Base-by-base conservation (phyloP, 2,329 filamentous ascomycete species). In the Botrytis hyacinthi region DNA sequence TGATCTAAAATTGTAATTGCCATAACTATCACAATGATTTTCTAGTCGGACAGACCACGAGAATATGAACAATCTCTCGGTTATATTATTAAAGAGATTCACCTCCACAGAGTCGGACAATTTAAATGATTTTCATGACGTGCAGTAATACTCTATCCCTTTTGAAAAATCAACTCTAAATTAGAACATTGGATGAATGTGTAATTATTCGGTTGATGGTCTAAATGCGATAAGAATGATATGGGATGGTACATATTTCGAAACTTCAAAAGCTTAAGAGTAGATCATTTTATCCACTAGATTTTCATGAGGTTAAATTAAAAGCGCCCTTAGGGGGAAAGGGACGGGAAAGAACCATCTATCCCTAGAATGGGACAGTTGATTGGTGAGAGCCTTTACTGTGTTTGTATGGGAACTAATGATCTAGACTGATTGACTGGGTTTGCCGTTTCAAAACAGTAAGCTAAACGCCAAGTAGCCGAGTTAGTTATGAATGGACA, bases 221-320 rank as follows among this genome's bases (percentile, higher is more conserved):
- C 22, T 48, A 9, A 35, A 22, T 51, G 16, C 22, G 22, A 67
- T 40, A 37, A 51, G 63, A 67, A 29, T 51, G 32, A 37, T 14
- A 20, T 42, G 48, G 66, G 20, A 69, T 48, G 18, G 51, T 48
- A 37, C 42, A 70, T 63, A 70, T 70, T 63, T 48, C 57, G 57
- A 70, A 71, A 71, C 69, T 42, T 12, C n/a, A 7, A 68, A 37
- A 68, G 66, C 48, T 68, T 57, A 68, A 44, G 18, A 12, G 57
- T 6, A 62, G 59, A 51, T 61, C 32, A 71, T 51, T 29, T 32
- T 16, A 29, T 40, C 57, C 46, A 71, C 42, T 71, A 29, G 42
- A 40, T 61, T 12, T 46, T 22, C 57, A 46, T 29, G 14, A 63
- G 16, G 26, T 29, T 71, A 65, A 22, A 71, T 63, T 51, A 26